Conservation (phyloP, 495 filamentous ascomycete genomes). For the Pseudotulostoma volvatum region DNA sequence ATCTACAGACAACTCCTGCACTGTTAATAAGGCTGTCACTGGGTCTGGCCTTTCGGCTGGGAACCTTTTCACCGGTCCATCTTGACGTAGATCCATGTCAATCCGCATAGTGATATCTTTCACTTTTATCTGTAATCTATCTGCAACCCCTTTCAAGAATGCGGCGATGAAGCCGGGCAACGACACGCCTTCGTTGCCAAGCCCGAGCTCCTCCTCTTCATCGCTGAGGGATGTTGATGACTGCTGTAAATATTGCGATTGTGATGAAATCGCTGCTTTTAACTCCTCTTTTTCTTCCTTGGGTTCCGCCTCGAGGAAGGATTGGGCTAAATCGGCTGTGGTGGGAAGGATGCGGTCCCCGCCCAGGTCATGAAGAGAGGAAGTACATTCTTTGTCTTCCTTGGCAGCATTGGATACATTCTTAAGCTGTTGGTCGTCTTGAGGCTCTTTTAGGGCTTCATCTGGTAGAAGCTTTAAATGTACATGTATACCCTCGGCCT, state of each 20-base stretch:
- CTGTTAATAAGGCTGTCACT: slow-evolving; percentile 45
- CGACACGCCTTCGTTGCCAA: slow-evolving; percentile 58
- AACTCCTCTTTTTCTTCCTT: slow-evolving; percentile 56
- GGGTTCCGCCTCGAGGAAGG: slow-evolving; percentile 72
- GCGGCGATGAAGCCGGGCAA: slow-evolving; percentile 69
- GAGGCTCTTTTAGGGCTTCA: slow-evolving; percentile 5
- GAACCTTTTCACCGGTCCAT: slow-evolving; percentile 22
- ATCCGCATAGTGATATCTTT: slow-evolving; percentile 48
- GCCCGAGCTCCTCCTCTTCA: slow-evolving; percentile 42
- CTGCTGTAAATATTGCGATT: slow-evolving; percentile 31
- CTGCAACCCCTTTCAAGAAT: slow-evolving; percentile 67
- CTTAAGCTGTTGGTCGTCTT: not conserved
- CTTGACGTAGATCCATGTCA: slow-evolving; percentile 37
- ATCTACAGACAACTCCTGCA: slow-evolving; percentile 50
- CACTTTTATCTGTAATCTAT: slow-evolving; percentile 59
- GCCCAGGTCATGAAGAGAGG: slow-evolving; percentile 4
- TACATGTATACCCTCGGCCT: slow-evolving; percentile 62
- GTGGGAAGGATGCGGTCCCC: slow-evolving; percentile 40
- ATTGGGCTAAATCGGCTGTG: slow-evolving; percentile 69
- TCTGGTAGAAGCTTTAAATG: slow-evolving; percentile 32
- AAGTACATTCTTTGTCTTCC: not conserved
- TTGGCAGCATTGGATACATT: slow-evolving; percentile 4
- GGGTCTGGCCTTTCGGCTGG: slow-evolving; percentile 28
- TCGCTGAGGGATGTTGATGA: slow-evolving; percentile 36
- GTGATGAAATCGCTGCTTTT: slow-evolving; percentile 55